Evolutionary conservation across 257 asterid genomes (phyloP), one percentile per base, ranked within the genome.

Genomic region (Plantago major): DNA sequence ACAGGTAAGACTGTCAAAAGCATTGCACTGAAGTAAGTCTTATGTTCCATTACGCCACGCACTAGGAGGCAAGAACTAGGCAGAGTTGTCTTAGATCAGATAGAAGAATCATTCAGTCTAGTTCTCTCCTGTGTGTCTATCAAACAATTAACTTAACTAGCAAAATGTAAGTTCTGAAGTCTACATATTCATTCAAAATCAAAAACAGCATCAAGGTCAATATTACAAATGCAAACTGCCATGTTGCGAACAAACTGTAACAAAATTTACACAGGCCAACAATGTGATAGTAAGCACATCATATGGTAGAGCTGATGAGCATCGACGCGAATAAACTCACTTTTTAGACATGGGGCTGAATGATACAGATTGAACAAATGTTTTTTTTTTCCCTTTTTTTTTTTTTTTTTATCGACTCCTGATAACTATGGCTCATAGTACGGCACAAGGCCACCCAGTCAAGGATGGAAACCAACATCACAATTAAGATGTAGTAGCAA

Each of bases 321-420:
- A 33, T 11, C 11, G 13, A 37, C 30, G 14, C 46, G 44, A 7
- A 33, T 33, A 37, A 55, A 56, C 62, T 15, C 42, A 53, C 40
- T 33, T 33, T 33, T 4, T 33, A 4, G 40, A 33, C 40, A 33
- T 4, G 40, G 40, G 40, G 40, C 40, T 33, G 40, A 56, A 38
- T 15, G 62, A 56, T 56, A 56, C 12, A 47, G 15, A 69, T 37
- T 7, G 53, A 16, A n/a, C 62, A 9, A 5, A 53, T 26, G 14
- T 16, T 53, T 19, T 19, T 53, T 9, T 3, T 4, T 52, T 18
- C n/a, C n/a, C 19, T 22, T 52, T 52, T 9, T 10, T 11, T 52
- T 11, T 19, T 26, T 19, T 15, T 10, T 40, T 12, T 8, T 1
- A 10, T n/a, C 5, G 33, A 1, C n/a, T 52, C 22, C 16, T 52